Conservation (phyloP, 2,329 filamentous ascomycete species). For the Talaromyces verruculosus region DNA sequence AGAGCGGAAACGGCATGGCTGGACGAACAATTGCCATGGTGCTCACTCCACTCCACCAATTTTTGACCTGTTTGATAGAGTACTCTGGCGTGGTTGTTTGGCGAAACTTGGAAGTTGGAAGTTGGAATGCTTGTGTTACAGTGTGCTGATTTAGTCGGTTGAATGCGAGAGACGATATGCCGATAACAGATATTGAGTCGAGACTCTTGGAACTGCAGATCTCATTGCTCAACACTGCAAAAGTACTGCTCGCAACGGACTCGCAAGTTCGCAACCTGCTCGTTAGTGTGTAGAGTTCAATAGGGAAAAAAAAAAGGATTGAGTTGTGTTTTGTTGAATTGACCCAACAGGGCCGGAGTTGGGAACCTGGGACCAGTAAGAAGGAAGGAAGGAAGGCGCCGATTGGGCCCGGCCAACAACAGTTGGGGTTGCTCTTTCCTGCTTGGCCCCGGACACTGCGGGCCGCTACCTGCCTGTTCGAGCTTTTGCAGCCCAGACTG, state of each 20-base stretch:
- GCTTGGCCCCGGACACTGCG: constrained; percentile 1
- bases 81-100: neutral
- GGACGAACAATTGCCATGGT: neutral
- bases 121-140: neutral
- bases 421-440: constrained; percentile 10
- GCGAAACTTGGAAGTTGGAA: neutral
- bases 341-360: constrained; percentile 9
- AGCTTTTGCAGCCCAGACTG: neutral
- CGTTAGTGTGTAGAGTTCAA: neutral
- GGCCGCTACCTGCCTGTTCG: constrained; percentile 10
- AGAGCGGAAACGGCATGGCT: constrained; percentile 10
- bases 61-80: neutral
- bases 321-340: constrained; percentile 10
- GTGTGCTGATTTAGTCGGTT: neutral
- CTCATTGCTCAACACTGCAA: neutral
- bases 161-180: neutral
- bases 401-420: neutral
- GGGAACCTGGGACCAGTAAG: neutral
- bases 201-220: neutral
- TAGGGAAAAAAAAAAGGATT: neutral
- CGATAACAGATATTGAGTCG: neutral
- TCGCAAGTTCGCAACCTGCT: constrained; percentile 3
- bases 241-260: neutral
- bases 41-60: neutral
- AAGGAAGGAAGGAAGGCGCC: neutral